These are phyloP conservation scores for Rehmannia glutinosa DNA, from an alignment of 257 asterid species.

Conservation along the genomic window DNA sequence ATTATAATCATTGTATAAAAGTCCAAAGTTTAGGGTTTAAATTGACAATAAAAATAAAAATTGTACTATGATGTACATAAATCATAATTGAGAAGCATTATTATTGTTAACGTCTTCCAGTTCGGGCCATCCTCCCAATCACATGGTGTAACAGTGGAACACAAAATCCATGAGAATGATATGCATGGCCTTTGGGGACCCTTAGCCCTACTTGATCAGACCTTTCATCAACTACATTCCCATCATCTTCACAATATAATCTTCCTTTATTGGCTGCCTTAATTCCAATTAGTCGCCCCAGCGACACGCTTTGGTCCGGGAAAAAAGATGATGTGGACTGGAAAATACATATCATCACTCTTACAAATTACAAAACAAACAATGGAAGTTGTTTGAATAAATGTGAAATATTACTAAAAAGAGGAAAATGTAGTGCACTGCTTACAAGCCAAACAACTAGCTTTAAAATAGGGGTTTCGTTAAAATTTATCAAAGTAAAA, in stretches of 20 bases:
- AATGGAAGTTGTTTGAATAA: too few species aligned
- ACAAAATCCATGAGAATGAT: conserved; percentile 35
- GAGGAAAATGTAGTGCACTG: too few species aligned
- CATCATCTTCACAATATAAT: conserved; percentile 8
- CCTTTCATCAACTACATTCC: conserved; percentile 16
- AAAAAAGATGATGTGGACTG: conserved; percentile 76
- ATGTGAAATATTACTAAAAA: too few species aligned
- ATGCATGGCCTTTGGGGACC: neutral
- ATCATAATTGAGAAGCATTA: neutral
- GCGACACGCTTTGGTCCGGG: conserved; percentile 52
- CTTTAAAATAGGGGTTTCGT: too few species aligned
- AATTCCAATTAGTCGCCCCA: conserved; percentile 65
- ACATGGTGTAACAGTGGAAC: conserved; percentile 44
- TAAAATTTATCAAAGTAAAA: too few species aligned
- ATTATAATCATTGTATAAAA: too few species aligned
- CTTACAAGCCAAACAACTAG: too few species aligned
- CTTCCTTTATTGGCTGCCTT: conserved; percentile 27
- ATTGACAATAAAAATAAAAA: too few species aligned
- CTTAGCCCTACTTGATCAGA: neutral
- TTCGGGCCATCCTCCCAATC: conserved; percentile 26
- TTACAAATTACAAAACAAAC: too few species aligned
- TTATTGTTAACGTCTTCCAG: conserved; percentile 11
- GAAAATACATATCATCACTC: neutral
- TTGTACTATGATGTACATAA: too few species aligned
- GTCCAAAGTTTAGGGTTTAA: too few species aligned